Percentiles rank a stretch among this genome's conserved stretches.
phyloP scores from a whole-genome alignment of 2,329 filamentous ascomycete species.

The Chaetomium olivaceum region DNA sequence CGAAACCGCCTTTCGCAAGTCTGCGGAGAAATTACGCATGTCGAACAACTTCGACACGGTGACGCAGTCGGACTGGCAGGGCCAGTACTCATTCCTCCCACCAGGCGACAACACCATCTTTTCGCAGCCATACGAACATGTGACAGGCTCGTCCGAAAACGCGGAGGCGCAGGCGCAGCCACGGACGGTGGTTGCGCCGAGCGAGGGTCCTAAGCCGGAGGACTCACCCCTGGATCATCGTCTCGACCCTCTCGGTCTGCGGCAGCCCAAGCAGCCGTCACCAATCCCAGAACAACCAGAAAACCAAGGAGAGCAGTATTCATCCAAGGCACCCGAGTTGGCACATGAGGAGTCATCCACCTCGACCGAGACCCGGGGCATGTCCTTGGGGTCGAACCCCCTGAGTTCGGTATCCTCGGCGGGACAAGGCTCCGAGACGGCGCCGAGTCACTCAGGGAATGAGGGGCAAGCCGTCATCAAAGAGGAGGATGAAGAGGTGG shows the following conservation, averaged over 20 bases:
- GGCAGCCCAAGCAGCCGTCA: constrained; percentile 44
- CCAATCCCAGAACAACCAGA: constrained; percentile 42
- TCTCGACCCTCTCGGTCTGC: constrained; percentile 46
- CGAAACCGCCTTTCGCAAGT: constrained; percentile 48
- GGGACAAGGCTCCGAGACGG: constrained; percentile 40
- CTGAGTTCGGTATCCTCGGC: constrained; percentile 43
- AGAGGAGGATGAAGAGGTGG: constrained; percentile 53
- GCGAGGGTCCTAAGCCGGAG: constrained; percentile 60
- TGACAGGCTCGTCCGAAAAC: constrained; percentile 40
- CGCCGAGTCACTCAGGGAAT: constrained; percentile 39
- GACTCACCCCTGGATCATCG: constrained; percentile 42
- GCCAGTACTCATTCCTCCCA: constrained; percentile 54
- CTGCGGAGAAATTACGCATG: constrained; percentile 54
- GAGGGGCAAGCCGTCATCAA: constrained; percentile 45
- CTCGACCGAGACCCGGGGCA: constrained; percentile 43
- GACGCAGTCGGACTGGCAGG: constrained; percentile 59
- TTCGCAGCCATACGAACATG: constrained; percentile 48
- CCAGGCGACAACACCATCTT: constrained; percentile 49
- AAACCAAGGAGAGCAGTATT: constrained; percentile 38
- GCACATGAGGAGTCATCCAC: constrained; percentile 44
- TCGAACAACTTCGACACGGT: constrained; percentile 56
- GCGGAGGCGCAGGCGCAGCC: constrained; percentile 43
- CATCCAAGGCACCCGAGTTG: constrained; percentile 42
- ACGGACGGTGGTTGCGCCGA: constrained; percentile 41
- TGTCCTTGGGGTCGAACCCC: constrained; percentile 45